Evolutionary conservation across 495 filamentous ascomycete species (phyloP), one percentile per base, ranked within the genome.

Genomic region (Aspergillus affinis): DNA sequence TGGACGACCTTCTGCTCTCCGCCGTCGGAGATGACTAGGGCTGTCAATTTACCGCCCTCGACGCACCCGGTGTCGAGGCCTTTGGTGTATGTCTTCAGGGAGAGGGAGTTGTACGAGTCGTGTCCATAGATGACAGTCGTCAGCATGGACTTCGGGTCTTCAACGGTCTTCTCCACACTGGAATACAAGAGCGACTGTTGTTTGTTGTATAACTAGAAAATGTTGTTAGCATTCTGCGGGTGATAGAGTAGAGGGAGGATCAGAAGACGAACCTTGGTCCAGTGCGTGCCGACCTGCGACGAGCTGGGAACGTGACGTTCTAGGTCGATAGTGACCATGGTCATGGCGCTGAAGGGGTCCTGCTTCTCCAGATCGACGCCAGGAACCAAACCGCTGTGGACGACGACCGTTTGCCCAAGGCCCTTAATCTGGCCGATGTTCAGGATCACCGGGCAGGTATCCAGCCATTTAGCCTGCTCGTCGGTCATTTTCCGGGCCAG

Each of bases 1-100:
- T 77, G 73, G 18, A 76, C 69, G 51, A 73, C 51, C 9, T 66
- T 65, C 32, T 76, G 71, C 60, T 77, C 67, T 6, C 78, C 78
- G 8, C 71, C 69, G 36, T 71, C 68, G 8, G 86, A 84, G 45
- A 96, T 82, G 5, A 97, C 78, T 58, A 94, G 64, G n/a, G 90
- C 93, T 3, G 89, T 90, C 58, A 97, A 67, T 56, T 81, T 78
- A 0, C 85, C 86, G 8, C 90, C 92, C 55, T 85, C 83, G 10
- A 90, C 84, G 68, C 93, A 97, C 2, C 87, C 88, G 0, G 86
- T 86, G 69, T 98, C 94, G 20, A 98, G 77, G 2, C 94, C 94
- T 67, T 91, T 91, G 47, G 87, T 88, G 69, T 92, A 95, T 30
- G 74, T 74, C 48, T 82, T 72, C 7, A 90, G 71, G 46, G 88